These are phyloP conservation scores for Amphichorda felina DNA, from an alignment of 2,329 filamentous ascomycete genomes.

Conservation along the genomic window DNA sequence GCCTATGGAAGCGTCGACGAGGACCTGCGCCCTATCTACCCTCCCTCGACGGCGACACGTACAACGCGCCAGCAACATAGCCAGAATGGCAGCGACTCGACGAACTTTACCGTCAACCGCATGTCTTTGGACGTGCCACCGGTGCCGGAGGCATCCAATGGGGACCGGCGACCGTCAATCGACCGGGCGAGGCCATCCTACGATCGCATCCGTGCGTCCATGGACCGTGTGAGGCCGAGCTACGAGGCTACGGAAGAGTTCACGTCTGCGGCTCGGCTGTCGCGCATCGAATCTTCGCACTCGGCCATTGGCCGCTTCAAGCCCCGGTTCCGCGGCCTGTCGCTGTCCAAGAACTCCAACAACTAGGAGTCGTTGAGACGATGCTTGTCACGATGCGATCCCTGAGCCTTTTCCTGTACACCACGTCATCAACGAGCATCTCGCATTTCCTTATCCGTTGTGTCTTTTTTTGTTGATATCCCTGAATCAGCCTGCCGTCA, in stretches of 20 bases:
- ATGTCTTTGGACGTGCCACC: conserved; percentile 40
- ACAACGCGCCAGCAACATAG: conserved; percentile 68
- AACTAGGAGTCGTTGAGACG: conserved; percentile 16
- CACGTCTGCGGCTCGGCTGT: conserved; percentile 76
- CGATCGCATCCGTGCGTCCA: conserved; percentile 74
- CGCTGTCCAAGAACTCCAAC: conserved; percentile 27
- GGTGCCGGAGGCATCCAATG: conserved; percentile 5
- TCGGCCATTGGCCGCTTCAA: conserved; percentile 15
- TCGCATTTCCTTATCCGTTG: conserved; percentile 1
- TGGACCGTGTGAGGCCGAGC: conserved; percentile 73
- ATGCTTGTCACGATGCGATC: conserved; percentile 5
- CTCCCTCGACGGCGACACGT: conserved; percentile 73
- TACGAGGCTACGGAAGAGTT: conserved; percentile 87
- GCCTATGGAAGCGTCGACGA: conserved; percentile 62
- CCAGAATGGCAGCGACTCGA: conserved; percentile 88
- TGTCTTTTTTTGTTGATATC: conserved; percentile 21
- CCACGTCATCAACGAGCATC: not conserved
- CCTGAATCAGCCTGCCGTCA: conserved; percentile 17
- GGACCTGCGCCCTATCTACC: conserved; percentile 85
- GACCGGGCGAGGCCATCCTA: conserved; percentile 73
- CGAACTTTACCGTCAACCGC: conserved; percentile 67
- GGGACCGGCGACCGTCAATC: conserved; percentile 38
- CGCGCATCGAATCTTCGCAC: conserved; percentile 64
- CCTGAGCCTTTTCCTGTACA: not conserved
- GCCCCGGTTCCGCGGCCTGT: conserved; percentile 28